Evolutionary conservation across 768 basidiomycete species (phyloP), one percentile per base, ranked within the genome.

Genomic region (Omphalotus guepiniiformis): DNA sequence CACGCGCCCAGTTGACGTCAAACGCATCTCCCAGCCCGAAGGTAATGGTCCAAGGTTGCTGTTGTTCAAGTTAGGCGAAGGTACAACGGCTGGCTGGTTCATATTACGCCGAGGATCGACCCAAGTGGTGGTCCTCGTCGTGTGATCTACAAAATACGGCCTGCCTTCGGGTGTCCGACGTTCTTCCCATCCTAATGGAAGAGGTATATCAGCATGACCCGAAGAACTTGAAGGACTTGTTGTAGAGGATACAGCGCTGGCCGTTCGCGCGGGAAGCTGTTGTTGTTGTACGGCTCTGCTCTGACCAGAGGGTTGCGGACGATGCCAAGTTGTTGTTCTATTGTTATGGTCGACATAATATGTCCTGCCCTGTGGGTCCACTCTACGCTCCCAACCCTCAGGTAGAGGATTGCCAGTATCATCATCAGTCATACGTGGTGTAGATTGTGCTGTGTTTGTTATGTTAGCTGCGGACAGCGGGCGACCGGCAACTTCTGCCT

Each of bases 21-120:
- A 66, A 16, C 93, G 78, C 93, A 94, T 94, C 68, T 95, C 93
- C 92, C 92, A 95, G 50, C 92, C 93, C 37, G 84, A 87, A 4
- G 93, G 93, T 29, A 95, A 73, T 6, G 88, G 82, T 0, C 93
- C 92, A 15, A 92, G 78, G 53, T 85, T 72, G 52, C 82, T 65
- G 48, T 71, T 78, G 55, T 80, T 64, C 47, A 74, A 56, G 62
- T 70, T 50, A 46, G 71, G 73, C 21, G 79, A 60, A 13, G 71
- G 55, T 57, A 78, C 56, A 50, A 77, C 69, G 55, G 78, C 58
- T 51, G 79, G 59, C 53, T 77, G 76, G 23, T 75, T 76, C 11
- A 56, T 25, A 42, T 62, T 58, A 16, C 83, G 77, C 39, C 92
- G 79, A 3, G 93, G 92, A 63, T 95, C 92, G 18, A 80, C 83